phyloP scores from a whole-genome alignment of 768 basidiomycete species.

The Imleria badia region DNA sequence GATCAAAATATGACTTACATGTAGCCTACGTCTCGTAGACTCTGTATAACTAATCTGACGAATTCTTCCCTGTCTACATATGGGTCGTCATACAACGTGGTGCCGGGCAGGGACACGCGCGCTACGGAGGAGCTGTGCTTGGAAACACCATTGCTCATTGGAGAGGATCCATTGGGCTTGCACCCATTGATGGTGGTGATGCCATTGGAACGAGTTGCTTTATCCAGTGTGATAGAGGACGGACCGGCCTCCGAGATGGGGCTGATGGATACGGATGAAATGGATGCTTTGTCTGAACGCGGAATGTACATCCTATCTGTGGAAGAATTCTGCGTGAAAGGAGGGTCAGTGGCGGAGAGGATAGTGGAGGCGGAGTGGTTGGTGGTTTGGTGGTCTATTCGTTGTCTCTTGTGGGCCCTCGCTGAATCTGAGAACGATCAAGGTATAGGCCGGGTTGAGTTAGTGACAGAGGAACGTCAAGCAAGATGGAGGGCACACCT shows the following conservation, averaged over 20 bases:
- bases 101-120: slow-evolving; percentile 68
- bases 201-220: slow-evolving; percentile 31
- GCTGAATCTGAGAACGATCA: slow-evolving; percentile 40
- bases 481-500: slow-evolving; percentile 19
- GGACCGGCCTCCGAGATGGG: slow-evolving; percentile 50
- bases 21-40: slow-evolving; percentile 84
- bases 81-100: slow-evolving; percentile 75
- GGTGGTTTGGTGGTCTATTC: slow-evolving; percentile 46
- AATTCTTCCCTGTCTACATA: slow-evolving; percentile 87
- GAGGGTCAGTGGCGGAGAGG: slow-evolving; percentile 20
- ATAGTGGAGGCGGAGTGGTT: slow-evolving; percentile 34
- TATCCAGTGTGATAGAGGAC: slow-evolving; percentile 43
- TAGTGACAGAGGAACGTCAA: neutral
- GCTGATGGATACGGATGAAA: slow-evolving; percentile 46
- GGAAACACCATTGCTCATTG: slow-evolving; percentile 47
- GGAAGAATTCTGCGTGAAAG: slow-evolving; percentile 28
- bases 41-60: slow-evolving; percentile 85
- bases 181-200: slow-evolving; percentile 45
- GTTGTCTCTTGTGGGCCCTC: slow-evolving; percentile 71
- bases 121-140: slow-evolving; percentile 52
- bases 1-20: slow-evolving; percentile 42
- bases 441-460: slow-evolving; percentile 2
- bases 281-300: slow-evolving; percentile 49
- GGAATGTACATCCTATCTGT: slow-evolving; percentile 51
- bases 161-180: slow-evolving; percentile 37